Evolutionary conservation across 345 rosid species (phyloP).

Genomic region (Rubroshorea leprosula): DNA sequence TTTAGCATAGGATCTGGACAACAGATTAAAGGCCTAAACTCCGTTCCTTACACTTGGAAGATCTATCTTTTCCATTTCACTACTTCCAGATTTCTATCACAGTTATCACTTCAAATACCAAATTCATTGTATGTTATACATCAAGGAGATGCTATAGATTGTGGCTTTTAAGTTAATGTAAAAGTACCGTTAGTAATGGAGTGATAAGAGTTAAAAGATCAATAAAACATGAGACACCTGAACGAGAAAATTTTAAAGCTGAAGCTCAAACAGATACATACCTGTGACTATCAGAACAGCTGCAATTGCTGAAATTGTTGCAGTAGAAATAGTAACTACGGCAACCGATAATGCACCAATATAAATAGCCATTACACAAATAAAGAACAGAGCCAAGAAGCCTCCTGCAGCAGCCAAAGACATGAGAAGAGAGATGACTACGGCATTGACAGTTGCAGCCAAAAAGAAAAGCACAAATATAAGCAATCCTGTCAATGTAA

Average conservation of each 20-base stretch:
- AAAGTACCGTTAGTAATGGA: background rate
- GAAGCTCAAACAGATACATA: constrained; percentile 16
- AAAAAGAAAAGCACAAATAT: constrained; percentile 72
- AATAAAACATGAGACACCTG: background rate
- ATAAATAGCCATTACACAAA: constrained; percentile 59
- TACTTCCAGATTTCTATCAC: background rate
- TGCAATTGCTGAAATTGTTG: constrained; percentile 52
- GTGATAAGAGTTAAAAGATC: background rate
- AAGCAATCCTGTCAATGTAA: constrained; percentile 63
- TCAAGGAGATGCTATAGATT: background rate
- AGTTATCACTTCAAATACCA: no score
- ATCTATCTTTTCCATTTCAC: no score
- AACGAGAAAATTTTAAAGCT: constrained; percentile 1
- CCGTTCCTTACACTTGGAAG: no score
- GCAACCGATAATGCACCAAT: constrained; percentile 75
- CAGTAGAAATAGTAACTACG: constrained; percentile 58
- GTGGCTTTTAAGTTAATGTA: background rate
- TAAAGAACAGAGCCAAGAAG: constrained; percentile 73
- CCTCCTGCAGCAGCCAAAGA: constrained; percentile 87
- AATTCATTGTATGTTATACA: no score
- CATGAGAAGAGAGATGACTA: constrained; percentile 63
- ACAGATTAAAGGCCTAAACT: no score
- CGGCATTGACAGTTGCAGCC: constrained; percentile 72
- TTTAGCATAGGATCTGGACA: no score
- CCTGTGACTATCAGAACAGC: constrained; percentile 64